Evolutionary conservation across 2,329 filamentous ascomycete genomes (phyloP), one percentile per base, ranked within the genome.

Genomic region (Alternaria brassicicola): DNA sequence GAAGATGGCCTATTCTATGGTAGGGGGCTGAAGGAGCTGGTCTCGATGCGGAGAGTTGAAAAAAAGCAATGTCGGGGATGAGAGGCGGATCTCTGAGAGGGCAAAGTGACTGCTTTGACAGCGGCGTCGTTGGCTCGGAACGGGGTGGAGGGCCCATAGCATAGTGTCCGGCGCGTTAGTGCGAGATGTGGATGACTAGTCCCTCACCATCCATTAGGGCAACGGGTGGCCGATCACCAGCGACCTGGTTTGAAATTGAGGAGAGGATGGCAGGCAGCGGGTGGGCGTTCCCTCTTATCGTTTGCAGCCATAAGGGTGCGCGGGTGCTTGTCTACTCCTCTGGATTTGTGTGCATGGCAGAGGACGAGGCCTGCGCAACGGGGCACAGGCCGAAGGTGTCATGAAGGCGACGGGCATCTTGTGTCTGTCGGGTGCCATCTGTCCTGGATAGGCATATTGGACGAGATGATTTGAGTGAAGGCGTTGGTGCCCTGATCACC

Each of bases 181-280:
- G 58, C 38, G 5, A 30, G 46, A 42, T 53, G 51, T 33, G 49
- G 33, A 43, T 52, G 30, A 43, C 49, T 53, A 57, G 55, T 36
- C 45, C 50, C 46, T 61, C 49, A 54, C 49, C 33, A 60, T 53
- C 19, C 49, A 38, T 54, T 52, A 60, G 57, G 53, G 49, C 50
- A 62, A 60, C 60, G 60, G 60, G 52, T 52, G 56, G 55, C 21
- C 21, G 43, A 59, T 55, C 52, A 51, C 31, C 39, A 59, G 38
- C 43, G 7, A 47, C 43, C 43, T 47, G 30, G 39, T 23, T 42
- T 26, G 38, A 10, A 42, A 26, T 12, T 39, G 47, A 52, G 38
- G 15, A 41, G 10, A 17, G 28, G 30, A 23, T n/a, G 15, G 30
- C 21, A 19, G 28, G 17, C 43, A 19, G 7, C 43, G 4, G 15